Base-by-base conservation (phyloP, 1,284 basidiomycete genomes). In the Moniliophthora roreri region DNA sequence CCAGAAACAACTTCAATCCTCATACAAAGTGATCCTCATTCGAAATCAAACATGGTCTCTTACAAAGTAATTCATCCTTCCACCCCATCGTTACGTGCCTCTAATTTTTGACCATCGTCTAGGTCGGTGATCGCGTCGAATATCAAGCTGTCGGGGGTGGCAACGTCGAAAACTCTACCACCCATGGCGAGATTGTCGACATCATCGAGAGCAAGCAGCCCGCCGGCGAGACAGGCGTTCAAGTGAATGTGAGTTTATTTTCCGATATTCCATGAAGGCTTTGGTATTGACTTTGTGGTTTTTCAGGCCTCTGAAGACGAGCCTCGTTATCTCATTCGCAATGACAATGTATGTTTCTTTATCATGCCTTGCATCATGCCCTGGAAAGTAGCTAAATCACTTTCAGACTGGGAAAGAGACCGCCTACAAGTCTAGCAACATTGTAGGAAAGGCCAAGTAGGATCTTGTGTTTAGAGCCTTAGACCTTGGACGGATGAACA, bases 161-260 rank as follows among this genome's bases (percentile, higher is more conserved):
- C 40, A 54, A 54, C 23, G 48, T 54, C 15, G 48, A 45, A 18
- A 54, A 54, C 42, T 54, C 53, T 23, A 54, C 53, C 21, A 54
- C 53, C 34, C 34, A 37, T 10, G 53, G 53, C 8, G 53, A 50
- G 34, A 50, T 54, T 16, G 37, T 41, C 1, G 41, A 45, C 0
- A 20, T 54, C 18, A 34, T 54, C 10, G 40, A 49, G 2, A 16
- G 23, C 13, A 54, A 50, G n/a, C 16, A 50, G 40, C 20, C 23
- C n/a, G 53, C 53, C 11, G 48, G 48, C 13, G 36, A 32, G 2
- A 18, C 52, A 15, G 52, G 52, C 15, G 40, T 45, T 15, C 18
- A 13, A 15, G 48, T 45, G n/a, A 54, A 50, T 15, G 48, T 54
- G 36, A 8, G 52, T 46, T 13, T 18, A 28, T 21, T 13, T 23